These are phyloP conservation scores for Acacia concinna DNA, from an alignment of 331 rosid species.

Conservation along the genomic window DNA sequence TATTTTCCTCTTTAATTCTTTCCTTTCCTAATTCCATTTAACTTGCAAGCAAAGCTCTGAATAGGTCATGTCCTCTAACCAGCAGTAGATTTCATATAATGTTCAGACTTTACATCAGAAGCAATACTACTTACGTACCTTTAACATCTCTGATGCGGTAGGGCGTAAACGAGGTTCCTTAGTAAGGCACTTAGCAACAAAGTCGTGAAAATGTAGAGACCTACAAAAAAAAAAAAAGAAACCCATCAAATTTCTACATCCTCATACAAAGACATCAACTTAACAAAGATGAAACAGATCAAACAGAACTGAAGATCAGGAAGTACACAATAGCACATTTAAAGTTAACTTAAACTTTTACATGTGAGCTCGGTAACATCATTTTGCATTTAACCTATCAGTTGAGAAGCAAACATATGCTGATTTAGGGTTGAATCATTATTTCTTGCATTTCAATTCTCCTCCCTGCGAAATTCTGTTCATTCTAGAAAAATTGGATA, in stretches of 20 bases:
- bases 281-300: constrained; percentile 1
- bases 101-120: background rate
- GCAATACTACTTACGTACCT: constrained; percentile 51
- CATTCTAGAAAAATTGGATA: background rate
- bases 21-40: constrained; percentile 5
- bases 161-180: constrained; percentile 97
- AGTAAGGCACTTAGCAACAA: constrained; percentile 93
- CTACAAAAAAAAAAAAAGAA: constrained; percentile 55
- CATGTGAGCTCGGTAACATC: constrained; percentile 5
- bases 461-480: background rate
- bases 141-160: constrained; percentile 91
- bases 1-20: background rate
- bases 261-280: constrained; percentile 10
- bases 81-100: constrained; percentile 2
- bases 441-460: background rate
- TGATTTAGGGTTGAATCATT: background rate
- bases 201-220: constrained; percentile 95
- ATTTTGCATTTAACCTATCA: constrained; percentile 19
- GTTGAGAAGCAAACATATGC: constrained; percentile 1
- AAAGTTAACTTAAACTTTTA: background rate
- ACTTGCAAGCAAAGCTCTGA: constrained; percentile 11
- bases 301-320: constrained; percentile 12
- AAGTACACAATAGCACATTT: background rate
- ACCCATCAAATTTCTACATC: constrained; percentile 13
- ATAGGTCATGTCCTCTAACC: constrained; percentile 2